phyloP scores from a whole-genome alignment of 805 yeast species.

The Metschnikowia drakensbergensis region DNA sequence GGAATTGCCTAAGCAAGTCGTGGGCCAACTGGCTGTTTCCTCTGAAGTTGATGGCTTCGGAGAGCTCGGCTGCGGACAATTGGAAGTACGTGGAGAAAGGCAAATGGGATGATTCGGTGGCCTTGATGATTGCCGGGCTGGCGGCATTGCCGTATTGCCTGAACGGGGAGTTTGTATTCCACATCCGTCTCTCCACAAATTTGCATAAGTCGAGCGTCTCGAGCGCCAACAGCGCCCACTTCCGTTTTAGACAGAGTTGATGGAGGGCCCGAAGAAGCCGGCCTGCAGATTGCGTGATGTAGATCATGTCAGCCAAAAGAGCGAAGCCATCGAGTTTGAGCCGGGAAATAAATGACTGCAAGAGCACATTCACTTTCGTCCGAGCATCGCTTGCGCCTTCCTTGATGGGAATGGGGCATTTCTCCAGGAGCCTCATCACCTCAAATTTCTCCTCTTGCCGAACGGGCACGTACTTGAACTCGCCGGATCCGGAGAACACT shows the following conservation, averaged over 20 bases:
- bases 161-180: constrained; percentile 84
- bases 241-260: constrained; percentile 67
- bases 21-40: constrained; percentile 57
- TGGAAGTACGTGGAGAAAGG: constrained; percentile 80
- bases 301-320: constrained; percentile 86
- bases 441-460: constrained; percentile 84
- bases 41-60: constrained; percentile 74
- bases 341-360: constrained; percentile 85
- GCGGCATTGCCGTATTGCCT: constrained; percentile 71
- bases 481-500: constrained; percentile 77
- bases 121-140: constrained; percentile 65
- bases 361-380: constrained; percentile 72
- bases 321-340: constrained; percentile 83
- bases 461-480: constrained; percentile 78
- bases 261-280: constrained; percentile 80
- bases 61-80: constrained; percentile 71
- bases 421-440: constrained; percentile 60
- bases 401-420: constrained; percentile 82
- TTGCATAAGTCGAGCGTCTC: constrained; percentile 62
- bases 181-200: constrained; percentile 74
- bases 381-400: constrained; percentile 66
- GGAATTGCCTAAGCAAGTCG: constrained; percentile 67
- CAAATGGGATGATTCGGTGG: constrained; percentile 73
- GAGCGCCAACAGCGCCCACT: constrained; percentile 67
- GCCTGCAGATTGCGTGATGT: constrained; percentile 89